Conservation (phyloP, 2,329 filamentous ascomycete species). For the Colletotrichum falcatum region DNA sequence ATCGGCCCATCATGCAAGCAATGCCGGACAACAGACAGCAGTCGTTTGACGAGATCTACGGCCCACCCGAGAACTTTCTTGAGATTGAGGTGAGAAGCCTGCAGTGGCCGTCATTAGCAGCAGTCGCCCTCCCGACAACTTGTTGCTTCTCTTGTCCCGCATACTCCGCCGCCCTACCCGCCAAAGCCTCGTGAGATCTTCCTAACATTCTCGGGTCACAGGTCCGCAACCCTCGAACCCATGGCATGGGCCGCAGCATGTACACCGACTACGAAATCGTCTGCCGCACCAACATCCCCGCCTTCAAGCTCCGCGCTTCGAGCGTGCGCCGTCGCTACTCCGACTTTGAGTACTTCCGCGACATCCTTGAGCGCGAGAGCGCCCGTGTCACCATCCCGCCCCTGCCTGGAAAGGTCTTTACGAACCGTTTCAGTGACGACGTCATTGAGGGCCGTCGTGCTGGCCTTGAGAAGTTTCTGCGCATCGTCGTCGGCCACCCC, state of each 20-base stretch:
- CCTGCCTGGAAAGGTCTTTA: constrained; percentile 96
- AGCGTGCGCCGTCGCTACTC: constrained; percentile 93
- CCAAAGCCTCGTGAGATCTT: background rate
- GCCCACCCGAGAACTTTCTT: constrained; percentile 97
- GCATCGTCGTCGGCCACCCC: constrained; percentile 97
- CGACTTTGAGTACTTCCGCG: constrained; percentile 98
- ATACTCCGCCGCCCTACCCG: background rate
- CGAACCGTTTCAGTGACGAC: constrained; percentile 97
- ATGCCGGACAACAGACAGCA: constrained; percentile 85
- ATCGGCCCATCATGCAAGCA: constrained; percentile 71
- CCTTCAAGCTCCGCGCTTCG: constrained; percentile 94
- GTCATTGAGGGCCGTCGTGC: constrained; percentile 95
- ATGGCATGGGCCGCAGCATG: constrained; percentile 94
- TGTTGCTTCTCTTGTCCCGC: background rate
- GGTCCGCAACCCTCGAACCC: constrained; percentile 94
- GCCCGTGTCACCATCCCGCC: constrained; percentile 96
- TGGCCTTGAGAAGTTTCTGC: constrained; percentile 93
- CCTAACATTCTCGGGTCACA: constrained; percentile 52
- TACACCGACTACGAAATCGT: constrained; percentile 99
- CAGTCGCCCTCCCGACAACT: background rate
- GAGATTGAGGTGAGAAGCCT: constrained; percentile 84
- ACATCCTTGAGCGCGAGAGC: constrained; percentile 95
- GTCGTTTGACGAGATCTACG: constrained; percentile 99
- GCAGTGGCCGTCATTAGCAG: background rate
- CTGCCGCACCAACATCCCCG: constrained; percentile 97